Conservation (phyloP, 176 grass and related monocot genomes). For the Melocanna baccifera region DNA sequence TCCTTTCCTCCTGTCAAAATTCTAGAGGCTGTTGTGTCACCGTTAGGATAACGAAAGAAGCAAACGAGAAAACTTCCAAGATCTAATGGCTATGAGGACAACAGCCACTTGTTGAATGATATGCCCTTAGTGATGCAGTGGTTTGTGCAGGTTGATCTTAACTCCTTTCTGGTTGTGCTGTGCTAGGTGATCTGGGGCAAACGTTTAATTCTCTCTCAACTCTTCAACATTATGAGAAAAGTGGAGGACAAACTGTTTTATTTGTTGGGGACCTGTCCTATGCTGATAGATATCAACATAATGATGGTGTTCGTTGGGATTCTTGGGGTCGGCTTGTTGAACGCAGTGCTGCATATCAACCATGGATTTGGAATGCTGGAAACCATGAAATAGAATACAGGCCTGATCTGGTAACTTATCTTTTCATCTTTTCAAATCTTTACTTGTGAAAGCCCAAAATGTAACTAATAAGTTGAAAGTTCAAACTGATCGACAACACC, state of each 20-base stretch:
- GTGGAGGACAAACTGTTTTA: conserved; percentile 63
- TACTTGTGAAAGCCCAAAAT: background rate
- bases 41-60: background rate
- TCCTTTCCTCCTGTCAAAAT: background rate
- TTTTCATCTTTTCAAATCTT: background rate
- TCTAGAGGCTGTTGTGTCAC: background rate
- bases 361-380: conserved; percentile 88
- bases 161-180: conserved; percentile 2
- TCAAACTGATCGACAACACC: background rate
- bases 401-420: conserved; percentile 77
- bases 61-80: background rate
- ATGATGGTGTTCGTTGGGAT: conserved; percentile 93
- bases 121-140: background rate
- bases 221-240: conserved; percentile 85
- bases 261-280: conserved; percentile 94
- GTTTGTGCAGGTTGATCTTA: background rate
- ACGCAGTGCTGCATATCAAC: conserved; percentile 72
- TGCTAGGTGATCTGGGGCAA: conserved; percentile 92
- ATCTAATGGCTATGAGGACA: background rate
- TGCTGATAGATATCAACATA: conserved; percentile 79
- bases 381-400: conserved; percentile 98
- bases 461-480: background rate
- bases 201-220: conserved; percentile 98
- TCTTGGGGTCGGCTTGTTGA: conserved; percentile 85
- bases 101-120: background rate